Base-by-base conservation (phyloP, 169 alveolate genomes). In the Eimeria mitis region DNA sequence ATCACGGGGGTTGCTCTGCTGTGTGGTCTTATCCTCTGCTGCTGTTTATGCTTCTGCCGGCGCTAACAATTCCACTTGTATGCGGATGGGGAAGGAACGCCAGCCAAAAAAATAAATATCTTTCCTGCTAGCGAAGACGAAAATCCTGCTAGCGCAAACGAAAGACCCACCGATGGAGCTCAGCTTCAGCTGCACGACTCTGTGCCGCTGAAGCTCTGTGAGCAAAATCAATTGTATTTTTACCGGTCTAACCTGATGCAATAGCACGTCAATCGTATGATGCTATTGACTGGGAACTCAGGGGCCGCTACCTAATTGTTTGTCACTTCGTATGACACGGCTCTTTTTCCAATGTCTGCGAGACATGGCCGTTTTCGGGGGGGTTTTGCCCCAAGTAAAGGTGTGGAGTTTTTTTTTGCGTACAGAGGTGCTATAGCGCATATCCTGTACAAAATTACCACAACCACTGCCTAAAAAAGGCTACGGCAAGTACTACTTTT, bases 11-110 rank as follows among this genome's bases (percentile, higher is more conserved):
- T 87, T 37, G 92, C 92, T 23, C 23, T 87, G 68, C 5, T 44
- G 28, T 87, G 92, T 44, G 81, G 65, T 42, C 59, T 87, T 42
- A 44, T 87, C 68, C 23, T 63, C 3, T 87, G 92, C 28, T 87
- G 92, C 52, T 63, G 92, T 65, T 21, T 63, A 3, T 63, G 90
- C 40, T 83, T 59, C 61, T 87, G 92, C 79, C 78, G 81, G 42
- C 92, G 92, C 92, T 40, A 44, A 49, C 56, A 28, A 54, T 37
- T 83, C 31, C 13, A 83, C 8, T 47, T 31, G 68, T 9, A 28
- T 8, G 89, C n/a, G 89, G 47, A 40, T 9, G 83, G 21, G 83
- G 2, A 37, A 73, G n/a, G n/a, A n/a, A n/a, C n/a, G 34, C 37
- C 56, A 21, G 13, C n/a, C 83, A 16, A 37, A 40, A 40, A 7